Evolutionary conservation across 805 yeast species (phyloP).

Genomic region (Pichia thaimueangensis): DNA sequence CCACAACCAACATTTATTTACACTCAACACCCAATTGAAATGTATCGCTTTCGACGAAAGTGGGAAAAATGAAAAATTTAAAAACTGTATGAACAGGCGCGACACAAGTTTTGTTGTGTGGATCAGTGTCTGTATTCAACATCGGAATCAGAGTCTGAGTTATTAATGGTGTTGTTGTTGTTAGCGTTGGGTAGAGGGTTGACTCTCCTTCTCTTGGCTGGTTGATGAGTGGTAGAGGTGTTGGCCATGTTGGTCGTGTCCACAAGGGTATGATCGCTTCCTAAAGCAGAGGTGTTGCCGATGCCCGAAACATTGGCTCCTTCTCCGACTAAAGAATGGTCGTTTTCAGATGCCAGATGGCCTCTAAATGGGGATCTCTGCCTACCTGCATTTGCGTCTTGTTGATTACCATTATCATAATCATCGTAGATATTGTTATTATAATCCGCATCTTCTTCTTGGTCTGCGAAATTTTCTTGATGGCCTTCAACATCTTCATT

Average conservation of each 20-base stretch:
- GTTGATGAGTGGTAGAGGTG: not conserved
- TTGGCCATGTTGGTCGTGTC: too few species aligned
- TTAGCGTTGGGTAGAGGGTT: not conserved
- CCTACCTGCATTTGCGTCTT: too few species aligned
- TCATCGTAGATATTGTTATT: not conserved
- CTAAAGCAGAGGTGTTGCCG: not conserved
- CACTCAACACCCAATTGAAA: too few species aligned
- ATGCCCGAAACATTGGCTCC: not conserved
- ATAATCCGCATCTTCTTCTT: not conserved
- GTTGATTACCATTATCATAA: too few species aligned
- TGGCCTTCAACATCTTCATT: conserved; percentile 3
- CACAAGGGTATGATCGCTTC: conserved; percentile 1
- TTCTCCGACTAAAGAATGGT: not conserved
- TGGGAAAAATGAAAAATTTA: too few species aligned
- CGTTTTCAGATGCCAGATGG: not conserved
- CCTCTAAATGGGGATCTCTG: too few species aligned
- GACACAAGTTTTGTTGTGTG: not conserved
- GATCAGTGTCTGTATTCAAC: conserved; percentile 6
- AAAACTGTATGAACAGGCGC: too few species aligned
- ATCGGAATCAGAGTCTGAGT: conserved; percentile 2
- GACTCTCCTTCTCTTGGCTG: conserved; percentile 5
- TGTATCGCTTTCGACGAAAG: too few species aligned
- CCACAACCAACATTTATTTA: too few species aligned
- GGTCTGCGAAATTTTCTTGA: not conserved
- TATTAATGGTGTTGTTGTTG: not conserved